phyloP scores from a whole-genome alignment of 345 rosid species.

The Hirschfeldia incana region DNA sequence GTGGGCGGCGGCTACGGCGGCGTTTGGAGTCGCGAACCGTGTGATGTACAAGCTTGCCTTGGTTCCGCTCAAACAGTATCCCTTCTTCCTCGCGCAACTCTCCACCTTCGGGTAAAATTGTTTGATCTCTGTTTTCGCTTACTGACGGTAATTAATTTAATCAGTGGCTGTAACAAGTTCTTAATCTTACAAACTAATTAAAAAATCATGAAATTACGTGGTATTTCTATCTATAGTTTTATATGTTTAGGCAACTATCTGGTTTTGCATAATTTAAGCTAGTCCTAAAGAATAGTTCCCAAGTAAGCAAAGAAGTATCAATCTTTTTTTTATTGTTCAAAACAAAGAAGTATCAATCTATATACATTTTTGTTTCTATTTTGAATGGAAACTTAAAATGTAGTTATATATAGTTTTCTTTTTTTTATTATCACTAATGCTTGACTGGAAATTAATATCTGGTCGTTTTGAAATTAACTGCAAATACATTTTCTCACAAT shows the following conservation, averaged over 20 bases:
- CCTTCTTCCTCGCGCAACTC: conserved; percentile 96
- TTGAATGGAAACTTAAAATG: background rate
- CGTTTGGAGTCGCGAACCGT: conserved; percentile 84
- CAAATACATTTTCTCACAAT: background rate
- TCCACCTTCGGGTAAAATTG: conserved; percentile 82
- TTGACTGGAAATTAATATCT: background rate
- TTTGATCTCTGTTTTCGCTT: background rate
- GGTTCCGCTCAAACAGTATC: conserved; percentile 83
- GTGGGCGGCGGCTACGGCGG: conserved; percentile 71
- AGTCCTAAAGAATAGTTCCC: background rate
- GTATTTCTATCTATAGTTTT: background rate
- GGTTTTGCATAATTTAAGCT: background rate
- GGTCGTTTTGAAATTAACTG: background rate
- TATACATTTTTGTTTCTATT: background rate
- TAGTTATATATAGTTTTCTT: too few species aligned
- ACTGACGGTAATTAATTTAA: background rate
- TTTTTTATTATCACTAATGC: background rate
- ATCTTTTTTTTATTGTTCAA: background rate
- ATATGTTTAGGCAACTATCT: background rate
- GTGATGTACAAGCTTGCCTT: conserved; percentile 81
- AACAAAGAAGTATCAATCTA: background rate
- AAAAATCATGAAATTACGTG: background rate
- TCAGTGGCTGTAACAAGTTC: background rate
- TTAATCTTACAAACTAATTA: background rate
- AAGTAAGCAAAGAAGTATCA: too few species aligned